Conservation (phyloP, 2,329 filamentous ascomycete genomes). For the Exophiala sp. region DNA sequence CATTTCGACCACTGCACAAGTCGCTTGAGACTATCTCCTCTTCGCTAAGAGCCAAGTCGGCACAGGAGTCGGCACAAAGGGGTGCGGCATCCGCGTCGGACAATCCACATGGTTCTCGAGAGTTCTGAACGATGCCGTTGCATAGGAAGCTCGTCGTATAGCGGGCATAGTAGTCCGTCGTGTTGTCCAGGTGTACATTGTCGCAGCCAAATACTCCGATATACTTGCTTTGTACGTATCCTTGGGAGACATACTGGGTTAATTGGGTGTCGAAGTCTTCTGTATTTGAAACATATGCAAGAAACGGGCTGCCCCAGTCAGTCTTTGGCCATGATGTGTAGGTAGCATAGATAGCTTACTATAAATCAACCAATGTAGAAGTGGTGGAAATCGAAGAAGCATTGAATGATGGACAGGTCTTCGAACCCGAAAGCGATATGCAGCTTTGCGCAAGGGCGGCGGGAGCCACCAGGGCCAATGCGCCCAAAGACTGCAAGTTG, state of each 20-base stretch:
- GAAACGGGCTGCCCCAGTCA: slow-evolving; percentile 63
- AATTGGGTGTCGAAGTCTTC: slow-evolving; percentile 72
- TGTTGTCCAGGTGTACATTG: slow-evolving; percentile 68
- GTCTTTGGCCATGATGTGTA: slow-evolving; percentile 19
- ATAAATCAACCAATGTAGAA: slow-evolving; percentile 52
- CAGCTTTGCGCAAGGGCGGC: slow-evolving; percentile 35
- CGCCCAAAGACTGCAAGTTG: slow-evolving; percentile 15
- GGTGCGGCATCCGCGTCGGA: slow-evolving; percentile 61
- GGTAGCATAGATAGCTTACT: slow-evolving; percentile 49
- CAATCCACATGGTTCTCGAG: slow-evolving; percentile 62
- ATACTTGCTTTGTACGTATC: slow-evolving; percentile 76
- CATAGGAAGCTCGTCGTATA: slow-evolving; percentile 90
- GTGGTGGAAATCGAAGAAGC: slow-evolving; percentile 65
- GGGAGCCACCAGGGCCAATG: slow-evolving; percentile 20
- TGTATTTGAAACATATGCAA: slow-evolving; percentile 70
- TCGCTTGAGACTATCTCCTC: slow-evolving; percentile 71
- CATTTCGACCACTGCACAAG: slow-evolving; percentile 63
- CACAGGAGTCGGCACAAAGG: slow-evolving; percentile 84
- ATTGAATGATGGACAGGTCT: slow-evolving; percentile 65
- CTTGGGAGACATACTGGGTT: slow-evolving; percentile 63
- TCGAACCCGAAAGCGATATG: slow-evolving; percentile 65
- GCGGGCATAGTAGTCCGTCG: slow-evolving; percentile 78
- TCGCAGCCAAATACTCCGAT: slow-evolving; percentile 72
- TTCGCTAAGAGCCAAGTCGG: slow-evolving; percentile 81
- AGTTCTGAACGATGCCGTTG: slow-evolving; percentile 90